Base-by-base conservation (phyloP, 2,329 filamentous ascomycete species). In the Claviceps capensis region DNA sequence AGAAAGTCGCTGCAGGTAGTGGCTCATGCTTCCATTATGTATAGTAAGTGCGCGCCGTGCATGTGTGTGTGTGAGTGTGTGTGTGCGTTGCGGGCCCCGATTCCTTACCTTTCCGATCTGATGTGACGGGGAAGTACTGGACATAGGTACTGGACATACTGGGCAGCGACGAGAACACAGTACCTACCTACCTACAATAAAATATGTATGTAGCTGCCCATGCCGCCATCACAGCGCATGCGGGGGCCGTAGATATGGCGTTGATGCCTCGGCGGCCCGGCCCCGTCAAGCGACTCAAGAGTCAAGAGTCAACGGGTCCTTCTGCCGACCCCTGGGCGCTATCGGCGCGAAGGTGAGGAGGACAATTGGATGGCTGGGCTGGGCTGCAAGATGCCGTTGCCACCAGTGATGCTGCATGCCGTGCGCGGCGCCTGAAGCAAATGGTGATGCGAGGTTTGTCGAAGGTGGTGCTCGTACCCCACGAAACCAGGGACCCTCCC, bases 11-110 rank as follows among this genome's bases (percentile, higher is more conserved):
- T 62, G 63, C 58, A 56, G 54, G 60, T 60, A 72, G 72, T 70
- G 71, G 66, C 65, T 72, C 69, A 63, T 63, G 65, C 22, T 47
- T 40, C 61, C 63, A 69, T 75, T 76, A 75, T 74, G 72, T 75
- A 75, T 66, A 34, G 4, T 11, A 30, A 30, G 30, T 30, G 30
- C 30, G 8, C 26, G 30, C 30, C 9, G 30, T 34, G 30, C 30
- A 30, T 30, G 26, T 30, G 26, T 30, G 26, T 8, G 26, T 8
- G 26, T 30, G 26, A 8, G 23, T 26, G 30, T 34, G 9, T 34
- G 30, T 34, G 30, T 11, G 26, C 8, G 8, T 30, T 34, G 30
- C 30, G 30, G 30, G 30, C 9, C 30, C 30, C 30, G 30, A 34
- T 11, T 34, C 9, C 30, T 34, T 34, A 11, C 4, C 9, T 9